Evolutionary conservation across 2,329 filamentous ascomycete genomes (phyloP).

Genomic region (Aspergillus caelatus): DNA sequence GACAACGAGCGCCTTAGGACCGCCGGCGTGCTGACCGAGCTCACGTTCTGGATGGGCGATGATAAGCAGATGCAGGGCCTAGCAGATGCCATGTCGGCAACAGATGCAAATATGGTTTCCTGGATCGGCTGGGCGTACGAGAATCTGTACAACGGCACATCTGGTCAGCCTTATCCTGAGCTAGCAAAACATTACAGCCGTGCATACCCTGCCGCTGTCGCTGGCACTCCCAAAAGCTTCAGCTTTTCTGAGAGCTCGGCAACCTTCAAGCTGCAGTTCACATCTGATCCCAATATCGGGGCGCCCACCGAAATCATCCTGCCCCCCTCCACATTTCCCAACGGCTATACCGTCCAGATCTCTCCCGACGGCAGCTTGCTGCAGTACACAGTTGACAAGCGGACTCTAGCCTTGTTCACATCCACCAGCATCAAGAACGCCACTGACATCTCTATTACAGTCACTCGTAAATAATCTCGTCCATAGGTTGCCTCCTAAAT

Average conservation of each 20-base stretch:
- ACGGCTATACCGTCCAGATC: slow-evolving; percentile 12
- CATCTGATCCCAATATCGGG: slow-evolving; percentile 10
- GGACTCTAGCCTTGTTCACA: slow-evolving; percentile 16
- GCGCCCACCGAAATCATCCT: slow-evolving; percentile 17
- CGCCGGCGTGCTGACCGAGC: slow-evolving; percentile 19
- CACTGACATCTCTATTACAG: slow-evolving; percentile 4
- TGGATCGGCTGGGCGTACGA: slow-evolving; percentile 20
- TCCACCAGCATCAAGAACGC: slow-evolving; percentile 13
- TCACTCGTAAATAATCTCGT: slow-evolving; percentile 4
- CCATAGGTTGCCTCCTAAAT: not conserved
- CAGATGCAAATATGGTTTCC: slow-evolving; percentile 17
- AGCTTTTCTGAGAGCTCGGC: slow-evolving; percentile 13
- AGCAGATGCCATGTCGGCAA: slow-evolving; percentile 18
- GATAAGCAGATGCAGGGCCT: slow-evolving; percentile 18
- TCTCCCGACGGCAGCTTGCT: slow-evolving; percentile 13
- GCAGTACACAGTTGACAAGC: slow-evolving; percentile 12
- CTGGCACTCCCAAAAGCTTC: slow-evolving; percentile 14
- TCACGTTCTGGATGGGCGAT: slow-evolving; percentile 21
- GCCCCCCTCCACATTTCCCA: slow-evolving; percentile 15
- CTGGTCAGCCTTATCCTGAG: slow-evolving; percentile 14
- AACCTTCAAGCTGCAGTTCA: slow-evolving; percentile 17
- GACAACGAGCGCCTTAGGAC: slow-evolving; percentile 16
- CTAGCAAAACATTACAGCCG: slow-evolving; percentile 18
- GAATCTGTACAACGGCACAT: slow-evolving; percentile 16
- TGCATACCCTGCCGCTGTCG: slow-evolving; percentile 16